phyloP scores from a whole-genome alignment of 2,329 filamentous ascomycete genomes.

The Colletotrichum tofieldiae region DNA sequence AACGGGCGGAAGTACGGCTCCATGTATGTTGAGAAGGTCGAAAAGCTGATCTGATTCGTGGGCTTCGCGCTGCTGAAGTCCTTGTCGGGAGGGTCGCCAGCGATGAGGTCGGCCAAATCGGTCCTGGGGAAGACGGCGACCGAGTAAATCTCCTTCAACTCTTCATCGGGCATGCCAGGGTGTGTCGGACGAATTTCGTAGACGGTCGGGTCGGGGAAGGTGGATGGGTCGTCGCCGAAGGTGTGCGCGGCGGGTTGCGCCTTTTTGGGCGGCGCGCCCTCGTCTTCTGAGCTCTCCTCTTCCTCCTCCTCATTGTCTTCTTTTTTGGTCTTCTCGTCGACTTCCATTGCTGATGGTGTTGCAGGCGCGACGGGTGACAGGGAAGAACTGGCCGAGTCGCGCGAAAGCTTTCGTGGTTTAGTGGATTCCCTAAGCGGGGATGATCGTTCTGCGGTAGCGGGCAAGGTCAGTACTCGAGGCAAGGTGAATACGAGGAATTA shows the following conservation, averaged over 20 bases:
- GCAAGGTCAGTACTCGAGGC: slow-evolving; percentile 33
- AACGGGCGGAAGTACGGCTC: slow-evolving; percentile 93
- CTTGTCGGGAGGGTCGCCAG: slow-evolving; percentile 90
- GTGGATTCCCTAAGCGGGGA: slow-evolving; percentile 67
- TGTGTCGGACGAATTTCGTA: slow-evolving; percentile 89
- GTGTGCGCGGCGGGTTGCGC: slow-evolving; percentile 85
- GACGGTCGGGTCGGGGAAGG: slow-evolving; percentile 91
- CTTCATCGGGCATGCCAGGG: slow-evolving; percentile 85
- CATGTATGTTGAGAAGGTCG: slow-evolving; percentile 91
- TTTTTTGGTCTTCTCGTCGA: slow-evolving; percentile 64
- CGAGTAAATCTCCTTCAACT: slow-evolving; percentile 89
- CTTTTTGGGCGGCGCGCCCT: slow-evolving; percentile 72
- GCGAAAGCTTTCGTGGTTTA: slow-evolving; percentile 67
- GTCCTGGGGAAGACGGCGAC: slow-evolving; percentile 87
- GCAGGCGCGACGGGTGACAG: slow-evolving; percentile 69
- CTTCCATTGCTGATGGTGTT: slow-evolving; percentile 71
- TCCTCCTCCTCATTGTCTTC: slow-evolving; percentile 61
- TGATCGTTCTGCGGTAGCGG: slow-evolving; percentile 62
- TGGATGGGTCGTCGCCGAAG: slow-evolving; percentile 92
- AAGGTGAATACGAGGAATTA: slow-evolving; percentile 28
- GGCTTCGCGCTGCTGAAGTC: slow-evolving; percentile 97
- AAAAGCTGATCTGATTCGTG: slow-evolving; percentile 92
- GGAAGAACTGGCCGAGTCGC: slow-evolving; percentile 72
- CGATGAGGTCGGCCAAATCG: slow-evolving; percentile 87
- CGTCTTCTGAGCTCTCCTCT: slow-evolving; percentile 71